Percentiles rank a stretch among this genome's conserved stretches.
phyloP scores from a whole-genome alignment of 768 basidiomycete genomes.

The Agaricus sinodeliciosus region DNA sequence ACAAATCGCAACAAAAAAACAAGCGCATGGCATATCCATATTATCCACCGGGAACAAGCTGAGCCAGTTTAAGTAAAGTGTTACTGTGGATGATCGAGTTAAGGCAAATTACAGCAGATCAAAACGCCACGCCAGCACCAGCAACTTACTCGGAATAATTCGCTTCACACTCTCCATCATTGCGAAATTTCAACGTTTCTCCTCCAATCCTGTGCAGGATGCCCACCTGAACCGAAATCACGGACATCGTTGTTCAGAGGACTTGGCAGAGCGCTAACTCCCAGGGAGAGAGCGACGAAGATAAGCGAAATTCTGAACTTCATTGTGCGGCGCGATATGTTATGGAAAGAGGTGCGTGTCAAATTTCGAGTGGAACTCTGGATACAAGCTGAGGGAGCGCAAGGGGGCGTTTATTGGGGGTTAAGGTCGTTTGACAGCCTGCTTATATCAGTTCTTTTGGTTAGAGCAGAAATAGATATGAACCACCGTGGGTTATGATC shows the following conservation, averaged over 20 bases:
- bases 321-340: not conserved
- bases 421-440: slow-evolving; percentile 5
- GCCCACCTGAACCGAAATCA: not conserved
- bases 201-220: not conserved
- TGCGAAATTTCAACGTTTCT: not conserved
- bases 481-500: slow-evolving; percentile 5
- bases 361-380: not conserved
- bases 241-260: not conserved
- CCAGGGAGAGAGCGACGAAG: slow-evolving; percentile 1
- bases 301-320: not conserved
- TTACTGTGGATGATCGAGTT: no score
- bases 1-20: not conserved
- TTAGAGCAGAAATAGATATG: slow-evolving; percentile 5
- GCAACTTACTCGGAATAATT: not conserved
- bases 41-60: not conserved
- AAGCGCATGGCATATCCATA: not conserved
- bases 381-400: not conserved
- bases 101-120: no score
- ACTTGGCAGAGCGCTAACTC: slow-evolving; percentile 1
- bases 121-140: not conserved
- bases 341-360: not conserved
- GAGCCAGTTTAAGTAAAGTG: not conserved
- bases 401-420: not conserved
- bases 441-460: slow-evolving; percentile 4
- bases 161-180: not conserved